These are phyloP conservation scores for Malassezia restricta DNA, from an alignment of 1,284 basidiomycete species.

Conservation along the genomic window DNA sequence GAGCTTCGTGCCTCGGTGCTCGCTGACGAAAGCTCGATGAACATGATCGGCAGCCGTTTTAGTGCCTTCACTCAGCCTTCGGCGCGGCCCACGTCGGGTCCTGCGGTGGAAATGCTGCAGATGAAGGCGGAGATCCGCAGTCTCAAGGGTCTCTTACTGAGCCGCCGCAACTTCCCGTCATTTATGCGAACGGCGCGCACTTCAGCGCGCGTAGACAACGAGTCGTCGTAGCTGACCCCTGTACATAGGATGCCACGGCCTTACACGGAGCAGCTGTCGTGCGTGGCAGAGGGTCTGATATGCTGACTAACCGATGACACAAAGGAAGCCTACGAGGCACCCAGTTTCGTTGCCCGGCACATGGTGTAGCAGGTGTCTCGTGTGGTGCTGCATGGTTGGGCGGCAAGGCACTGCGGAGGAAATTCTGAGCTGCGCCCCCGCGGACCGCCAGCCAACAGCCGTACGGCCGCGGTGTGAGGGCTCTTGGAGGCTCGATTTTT, in stretches of 20 bases:
- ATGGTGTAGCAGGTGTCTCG: not conserved
- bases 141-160: slow-evolving; percentile 37
- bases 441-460: not conserved
- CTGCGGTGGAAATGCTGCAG: slow-evolving; percentile 19
- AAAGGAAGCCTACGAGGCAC: no score
- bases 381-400: slow-evolving; percentile 7
- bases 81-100: not conserved
- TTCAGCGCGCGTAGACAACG: not conserved
- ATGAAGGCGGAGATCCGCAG: slow-evolving; percentile 41
- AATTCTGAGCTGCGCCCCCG: slow-evolving; percentile 6
- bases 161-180: slow-evolving; percentile 29
- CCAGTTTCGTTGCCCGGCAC: no score
- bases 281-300: no score
- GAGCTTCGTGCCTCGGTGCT: slow-evolving; percentile 6
- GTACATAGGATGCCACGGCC: no score
- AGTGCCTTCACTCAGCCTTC: not conserved
- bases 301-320: no score
- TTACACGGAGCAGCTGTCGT: no score
- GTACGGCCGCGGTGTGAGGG: not conserved
- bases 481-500: no score
- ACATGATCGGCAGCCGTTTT: slow-evolving; percentile 4
- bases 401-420: slow-evolving; percentile 5
- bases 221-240: no score
- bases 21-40: not conserved
- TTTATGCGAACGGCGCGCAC: slow-evolving; percentile 18